These are phyloP conservation scores for Escovopsis weberi DNA, from an alignment of 2,329 filamentous ascomycete genomes.

Conservation along the genomic window DNA sequence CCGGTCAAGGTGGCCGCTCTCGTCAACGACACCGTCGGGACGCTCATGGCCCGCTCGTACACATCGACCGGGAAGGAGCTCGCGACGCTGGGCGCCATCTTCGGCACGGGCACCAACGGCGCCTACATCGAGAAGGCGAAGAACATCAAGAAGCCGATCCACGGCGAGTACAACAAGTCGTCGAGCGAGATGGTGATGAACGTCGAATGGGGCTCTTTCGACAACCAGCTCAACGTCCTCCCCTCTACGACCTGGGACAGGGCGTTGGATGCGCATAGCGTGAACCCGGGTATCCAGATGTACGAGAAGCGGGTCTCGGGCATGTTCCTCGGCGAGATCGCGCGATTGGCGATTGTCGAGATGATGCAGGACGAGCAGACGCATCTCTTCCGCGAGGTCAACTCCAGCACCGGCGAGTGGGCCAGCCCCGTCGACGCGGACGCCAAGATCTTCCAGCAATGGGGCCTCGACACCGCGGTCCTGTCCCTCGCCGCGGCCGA, in stretches of 20 bases:
- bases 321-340: slow-evolving; percentile 94
- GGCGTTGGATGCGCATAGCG: slow-evolving; percentile 61
- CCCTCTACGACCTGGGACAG: slow-evolving; percentile 75
- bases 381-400: slow-evolving; percentile 61
- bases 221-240: slow-evolving; percentile 80
- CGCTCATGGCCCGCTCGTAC: slow-evolving; percentile 94
- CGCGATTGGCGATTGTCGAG: slow-evolving; percentile 60
- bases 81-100: slow-evolving; percentile 88
- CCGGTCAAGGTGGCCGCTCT: slow-evolving; percentile 91
- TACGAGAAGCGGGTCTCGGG: slow-evolving; percentile 97
- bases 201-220: slow-evolving; percentile 96
- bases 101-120: slow-evolving; percentile 93
- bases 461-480: slow-evolving; percentile 85
- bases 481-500: slow-evolving; percentile 79
- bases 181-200: slow-evolving; percentile 97
- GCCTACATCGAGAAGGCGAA: slow-evolving; percentile 88
- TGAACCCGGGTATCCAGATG: slow-evolving; percentile 93
- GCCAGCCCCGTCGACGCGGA: slow-evolving; percentile 48
- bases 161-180: slow-evolving; percentile 57
- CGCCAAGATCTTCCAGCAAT: slow-evolving; percentile 59
- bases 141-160: slow-evolving; percentile 66
- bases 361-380: slow-evolving; percentile 54
- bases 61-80: slow-evolving; percentile 76
- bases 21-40: slow-evolving; percentile 96
- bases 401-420: slow-evolving; percentile 57